A percentile compares a stretch with the other conserved stretches of the same genome.
These are phyloP conservation scores for Reticulascus tulasneorum DNA, from an alignment of 2,329 filamentous ascomycete genomes.

Conservation along the genomic window DNA sequence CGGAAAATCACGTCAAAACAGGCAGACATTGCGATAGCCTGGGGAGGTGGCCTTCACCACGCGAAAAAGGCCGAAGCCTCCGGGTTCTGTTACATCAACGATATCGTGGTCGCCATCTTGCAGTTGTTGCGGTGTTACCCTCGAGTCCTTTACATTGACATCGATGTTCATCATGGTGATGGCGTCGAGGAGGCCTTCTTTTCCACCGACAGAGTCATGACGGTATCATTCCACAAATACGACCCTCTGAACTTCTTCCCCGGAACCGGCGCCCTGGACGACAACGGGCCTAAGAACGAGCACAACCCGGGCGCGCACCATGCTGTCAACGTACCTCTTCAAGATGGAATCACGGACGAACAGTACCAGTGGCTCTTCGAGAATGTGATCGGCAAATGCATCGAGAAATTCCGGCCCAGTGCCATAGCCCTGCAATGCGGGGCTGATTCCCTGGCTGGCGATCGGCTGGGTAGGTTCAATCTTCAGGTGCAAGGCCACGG, in stretches of 20 bases:
- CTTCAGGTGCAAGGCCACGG: constrained; percentile 94
- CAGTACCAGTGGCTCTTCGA: constrained; percentile 87
- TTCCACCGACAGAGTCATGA: constrained; percentile 85
- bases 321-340: constrained; percentile 82
- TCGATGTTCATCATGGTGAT: constrained; percentile 88
- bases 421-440: constrained; percentile 95
- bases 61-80: constrained; percentile 92
- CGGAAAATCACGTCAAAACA: constrained; percentile 81
- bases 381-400: constrained; percentile 70
- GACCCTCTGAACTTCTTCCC: constrained; percentile 82
- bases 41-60: constrained; percentile 94
- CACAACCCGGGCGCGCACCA: constrained; percentile 86
- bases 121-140: constrained; percentile 78
- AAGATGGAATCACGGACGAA: constrained; percentile 86
- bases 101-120: constrained; percentile 91
- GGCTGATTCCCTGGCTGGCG: constrained; percentile 89
- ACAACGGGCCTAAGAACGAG: constrained; percentile 78
- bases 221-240: constrained; percentile 95
- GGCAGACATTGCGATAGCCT: constrained; percentile 94
- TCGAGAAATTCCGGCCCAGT: constrained; percentile 79
- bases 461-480: constrained; percentile 92
- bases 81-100: constrained; percentile 98
- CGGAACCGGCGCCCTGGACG: constrained; percentile 80
- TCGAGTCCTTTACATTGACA: constrained; percentile 90
- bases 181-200: constrained; percentile 90